Conservation (phyloP, 1,284 basidiomycete genomes). For the Macrocystidia cucumis region DNA sequence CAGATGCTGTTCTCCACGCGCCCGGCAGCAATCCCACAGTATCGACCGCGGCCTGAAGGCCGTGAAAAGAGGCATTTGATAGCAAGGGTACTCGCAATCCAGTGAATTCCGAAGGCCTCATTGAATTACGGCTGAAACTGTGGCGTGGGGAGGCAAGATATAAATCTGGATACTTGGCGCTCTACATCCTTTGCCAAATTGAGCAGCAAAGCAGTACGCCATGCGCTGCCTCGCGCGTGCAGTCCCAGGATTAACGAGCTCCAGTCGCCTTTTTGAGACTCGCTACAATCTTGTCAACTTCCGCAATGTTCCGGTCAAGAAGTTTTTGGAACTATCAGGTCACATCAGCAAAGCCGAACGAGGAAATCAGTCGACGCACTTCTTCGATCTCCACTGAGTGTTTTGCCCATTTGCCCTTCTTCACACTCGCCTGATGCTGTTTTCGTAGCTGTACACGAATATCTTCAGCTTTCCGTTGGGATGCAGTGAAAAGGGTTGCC, state of each 20-base stretch:
- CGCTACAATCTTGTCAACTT: slow-evolving; percentile 58
- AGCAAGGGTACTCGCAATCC: too few species aligned
- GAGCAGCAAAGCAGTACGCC: too few species aligned
- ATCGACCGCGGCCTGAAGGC: too few species aligned
- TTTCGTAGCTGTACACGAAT: slow-evolving; percentile 66
- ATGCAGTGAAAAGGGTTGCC: slow-evolving; percentile 40
- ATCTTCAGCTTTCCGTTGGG: slow-evolving; percentile 64
- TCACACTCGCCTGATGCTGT: slow-evolving; percentile 54
- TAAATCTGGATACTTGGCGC: too few species aligned
- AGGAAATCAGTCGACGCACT: slow-evolving; percentile 26
- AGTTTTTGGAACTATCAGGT: slow-evolving; percentile 61
- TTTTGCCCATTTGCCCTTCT: slow-evolving; percentile 62
- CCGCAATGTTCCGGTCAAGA: slow-evolving; percentile 47
- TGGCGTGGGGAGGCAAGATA: too few species aligned
- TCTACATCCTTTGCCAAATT: too few species aligned
- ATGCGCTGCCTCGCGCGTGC: too few species aligned
- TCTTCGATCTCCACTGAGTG: slow-evolving; percentile 59
- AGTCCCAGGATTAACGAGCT: slow-evolving; percentile 16
- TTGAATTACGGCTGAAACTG: too few species aligned
- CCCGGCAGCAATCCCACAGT: too few species aligned
- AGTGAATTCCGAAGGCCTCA: too few species aligned
- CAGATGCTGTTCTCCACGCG: too few species aligned
- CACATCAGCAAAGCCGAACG: neutral
- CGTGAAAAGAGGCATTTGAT: too few species aligned
- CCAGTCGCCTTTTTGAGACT: slow-evolving; percentile 55